Conservation (phyloP, 1,139 yeast genomes). For the Sugiyamaella xylanicola region DNA sequence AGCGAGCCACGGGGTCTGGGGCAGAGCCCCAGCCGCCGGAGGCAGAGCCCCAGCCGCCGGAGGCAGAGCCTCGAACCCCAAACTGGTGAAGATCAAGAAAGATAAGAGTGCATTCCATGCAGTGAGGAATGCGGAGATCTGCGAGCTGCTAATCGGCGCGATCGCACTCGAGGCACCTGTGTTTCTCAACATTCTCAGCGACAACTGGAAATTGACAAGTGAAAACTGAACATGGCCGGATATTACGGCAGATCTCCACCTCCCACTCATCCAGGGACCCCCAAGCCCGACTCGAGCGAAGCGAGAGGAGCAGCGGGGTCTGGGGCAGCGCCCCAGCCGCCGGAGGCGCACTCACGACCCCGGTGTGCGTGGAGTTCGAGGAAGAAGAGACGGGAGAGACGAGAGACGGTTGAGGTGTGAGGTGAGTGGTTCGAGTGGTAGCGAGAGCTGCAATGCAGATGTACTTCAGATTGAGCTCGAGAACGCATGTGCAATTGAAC, state of each 20-base stretch:
- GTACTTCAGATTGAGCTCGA: background rate
- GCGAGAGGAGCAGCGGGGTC: background rate
- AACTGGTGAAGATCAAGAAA: too few species aligned
- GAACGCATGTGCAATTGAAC: background rate
- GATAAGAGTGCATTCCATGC: background rate
- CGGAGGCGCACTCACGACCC: background rate
- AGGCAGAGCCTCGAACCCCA: background rate
- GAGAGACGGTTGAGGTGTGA: too few species aligned
- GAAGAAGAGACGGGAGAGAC: too few species aligned
- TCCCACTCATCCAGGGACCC: background rate
- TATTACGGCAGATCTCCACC: too few species aligned
- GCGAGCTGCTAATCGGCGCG: background rate
- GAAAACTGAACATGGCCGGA: too few species aligned
- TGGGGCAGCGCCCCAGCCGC: slow-evolving; percentile 2
- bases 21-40: background rate
- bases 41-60: background rate
- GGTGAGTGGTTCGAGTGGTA: background rate
- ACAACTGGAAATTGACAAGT: background rate
- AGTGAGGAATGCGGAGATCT: background rate
- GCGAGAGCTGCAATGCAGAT: background rate
- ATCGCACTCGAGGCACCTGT: too few species aligned
- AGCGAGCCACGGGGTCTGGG: background rate
- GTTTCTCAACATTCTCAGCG: background rate
- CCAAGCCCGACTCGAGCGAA: background rate
- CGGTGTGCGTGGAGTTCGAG: too few species aligned